Evolutionary conservation across 1,284 basidiomycete genomes (phyloP).

Genomic region (Melampsora americana): DNA sequence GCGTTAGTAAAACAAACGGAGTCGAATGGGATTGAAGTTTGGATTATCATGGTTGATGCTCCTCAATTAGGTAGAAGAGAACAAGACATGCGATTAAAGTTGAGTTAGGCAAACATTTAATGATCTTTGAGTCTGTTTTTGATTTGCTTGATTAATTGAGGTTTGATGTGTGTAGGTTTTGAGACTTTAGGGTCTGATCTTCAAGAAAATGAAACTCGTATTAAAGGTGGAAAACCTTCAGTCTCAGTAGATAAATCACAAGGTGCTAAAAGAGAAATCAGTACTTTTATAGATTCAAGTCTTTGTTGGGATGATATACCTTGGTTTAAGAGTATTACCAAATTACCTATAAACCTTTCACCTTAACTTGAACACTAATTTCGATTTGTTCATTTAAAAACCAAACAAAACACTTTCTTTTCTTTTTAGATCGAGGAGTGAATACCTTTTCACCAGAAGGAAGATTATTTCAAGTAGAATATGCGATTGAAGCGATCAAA

Average conservation of each 20-base stretch:
- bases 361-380: too few species aligned
- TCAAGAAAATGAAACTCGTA: constrained; percentile 11
- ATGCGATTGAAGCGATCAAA: constrained; percentile 99
- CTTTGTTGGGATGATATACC: constrained; percentile 80
- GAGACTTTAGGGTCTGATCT: constrained; percentile 18
- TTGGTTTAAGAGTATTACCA: constrained; percentile 85
- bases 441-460: constrained; percentile 99
- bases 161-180: constrained; percentile 14
- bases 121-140: background rate
- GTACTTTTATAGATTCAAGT: constrained; percentile 90
- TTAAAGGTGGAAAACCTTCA: constrained; percentile 48
- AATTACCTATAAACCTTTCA: too few species aligned
- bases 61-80: constrained; percentile 85
- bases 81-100: constrained; percentile 59
- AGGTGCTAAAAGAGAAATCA: constrained; percentile 85
- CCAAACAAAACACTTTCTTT: too few species aligned
- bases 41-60: constrained; percentile 79
- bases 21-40: constrained; percentile 70
- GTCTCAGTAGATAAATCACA: constrained; percentile 71
- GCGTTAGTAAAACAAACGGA: constrained; percentile 80
- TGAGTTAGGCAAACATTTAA: background rate
- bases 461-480: constrained; percentile 93
- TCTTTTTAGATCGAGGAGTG: constrained; percentile 84
- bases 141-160: background rate
- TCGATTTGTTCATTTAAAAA: too few species aligned